Base-by-base conservation (phyloP, 2,329 filamentous ascomycete genomes). In the Dothideomycetes sp. region DNA sequence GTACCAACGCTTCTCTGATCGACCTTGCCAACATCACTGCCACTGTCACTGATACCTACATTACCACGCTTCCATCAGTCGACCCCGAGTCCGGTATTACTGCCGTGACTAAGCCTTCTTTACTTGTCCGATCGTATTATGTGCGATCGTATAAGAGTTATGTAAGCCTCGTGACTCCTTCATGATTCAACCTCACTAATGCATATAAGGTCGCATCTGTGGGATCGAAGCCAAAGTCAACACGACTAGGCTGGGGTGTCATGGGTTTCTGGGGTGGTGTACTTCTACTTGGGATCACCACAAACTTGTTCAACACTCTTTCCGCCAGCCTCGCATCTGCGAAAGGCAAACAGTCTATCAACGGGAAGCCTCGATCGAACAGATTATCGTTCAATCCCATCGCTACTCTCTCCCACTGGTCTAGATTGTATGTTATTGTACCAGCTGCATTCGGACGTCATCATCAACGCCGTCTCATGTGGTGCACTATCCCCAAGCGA, bases 401-500 rank as follows among this genome's bases (percentile, higher is more conserved):
- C 7, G 12, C 7, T 12, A 27, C 12, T 7, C 7, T 27, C 7
- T 12, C 22, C 12, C 22, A 27, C 22, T 64, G 59, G 57, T 16
- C 61, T 3, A 48, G 58, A 17, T 57, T 54, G 2, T 50, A 65
- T 47, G 34, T 72, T 8, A 56, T 66, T 7, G 51, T 66, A 8
- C 64, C 69, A 3, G 59, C 64, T 1, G 57, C 66, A 0, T 60
- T 69, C 29, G 59, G 61, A 17, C 53, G 59, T 11, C 58, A 62
- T 34, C 61, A 61, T 31, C 62, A 64, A 17, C 60, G 63, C 19
- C 53, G 58, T 1, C 45, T 66, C 2, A 57, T 62, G 5, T 65
- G 61, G 46, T 65, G 61, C 45, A 68, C 64, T 1, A 62, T 72
- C 27, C 67, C 69, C 2, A 66, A 64, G 2, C 63, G 70, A 9